Evolutionary conservation across 768 basidiomycete species (phyloP).

Genomic region (Gautieria morchelliformis): DNA sequence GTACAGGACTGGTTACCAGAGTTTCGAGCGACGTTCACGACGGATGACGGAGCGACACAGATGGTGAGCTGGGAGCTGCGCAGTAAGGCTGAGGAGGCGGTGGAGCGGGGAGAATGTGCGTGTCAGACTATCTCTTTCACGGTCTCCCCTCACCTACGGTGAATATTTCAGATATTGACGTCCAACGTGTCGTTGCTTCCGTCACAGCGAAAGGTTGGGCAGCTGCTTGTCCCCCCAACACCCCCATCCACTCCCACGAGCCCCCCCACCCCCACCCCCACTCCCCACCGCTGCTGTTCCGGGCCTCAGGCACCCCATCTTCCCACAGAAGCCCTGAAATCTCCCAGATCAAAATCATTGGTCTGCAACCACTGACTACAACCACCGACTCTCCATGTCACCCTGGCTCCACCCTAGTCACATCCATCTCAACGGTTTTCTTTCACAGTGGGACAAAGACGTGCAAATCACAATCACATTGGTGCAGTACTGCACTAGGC

Average conservation of each 20-base stretch:
- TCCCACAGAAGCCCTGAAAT: background rate
- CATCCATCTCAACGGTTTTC: constrained; percentile 38
- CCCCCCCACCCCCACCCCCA: no score
- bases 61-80: constrained; percentile 26
- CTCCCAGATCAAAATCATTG: constrained; percentile 21
- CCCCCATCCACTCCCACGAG: background rate
- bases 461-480: no score
- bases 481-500: no score
- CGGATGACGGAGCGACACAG: constrained; percentile 34
- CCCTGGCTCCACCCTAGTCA: constrained; percentile 36
- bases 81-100: constrained; percentile 25
- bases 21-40: constrained; percentile 37
- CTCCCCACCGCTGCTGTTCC: background rate
- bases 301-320: background rate
- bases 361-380: no score
- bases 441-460: constrained; percentile 26
- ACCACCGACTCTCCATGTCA: constrained; percentile 39
- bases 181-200: background rate
- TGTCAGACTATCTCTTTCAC: background rate
- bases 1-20: constrained; percentile 34
- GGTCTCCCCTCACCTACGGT: background rate
- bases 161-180: background rate
- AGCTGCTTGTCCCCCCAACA: constrained; percentile 22
- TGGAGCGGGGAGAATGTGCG: constrained; percentile 23
- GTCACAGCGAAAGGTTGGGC: constrained; percentile 12